A percentile compares a stretch with the other conserved stretches of the same genome.
phyloP scores from a whole-genome alignment of 2,329 filamentous ascomycete species.

The Exophiala bonariae region DNA sequence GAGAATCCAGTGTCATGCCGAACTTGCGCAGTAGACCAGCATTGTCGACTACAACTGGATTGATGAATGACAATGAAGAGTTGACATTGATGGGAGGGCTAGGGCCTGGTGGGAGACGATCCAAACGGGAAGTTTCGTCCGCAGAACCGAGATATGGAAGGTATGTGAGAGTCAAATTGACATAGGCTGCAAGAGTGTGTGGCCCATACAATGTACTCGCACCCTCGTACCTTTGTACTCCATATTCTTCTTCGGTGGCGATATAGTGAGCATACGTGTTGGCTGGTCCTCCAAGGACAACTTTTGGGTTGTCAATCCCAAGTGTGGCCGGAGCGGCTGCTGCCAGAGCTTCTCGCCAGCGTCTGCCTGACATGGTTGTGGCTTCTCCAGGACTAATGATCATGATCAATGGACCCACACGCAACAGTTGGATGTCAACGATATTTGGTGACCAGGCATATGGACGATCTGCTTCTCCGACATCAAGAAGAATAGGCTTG shows the following conservation, averaged over 20 bases:
- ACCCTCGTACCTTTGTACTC: conserved; percentile 89
- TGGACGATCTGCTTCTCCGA: conserved; percentile 74
- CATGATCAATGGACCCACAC: conserved; percentile 80
- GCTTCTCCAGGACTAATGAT: conserved; percentile 85
- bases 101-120: conserved; percentile 54
- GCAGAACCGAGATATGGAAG: conserved; percentile 61
- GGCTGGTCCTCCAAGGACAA: conserved; percentile 82
- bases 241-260: conserved; percentile 76
- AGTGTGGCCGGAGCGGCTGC: conserved; percentile 54
- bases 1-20: conserved; percentile 62
- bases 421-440: conserved; percentile 81
- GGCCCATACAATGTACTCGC: conserved; percentile 86
- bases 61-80: conserved; percentile 76
- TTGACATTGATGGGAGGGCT: conserved; percentile 76
- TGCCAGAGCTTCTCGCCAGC: conserved; percentile 74
- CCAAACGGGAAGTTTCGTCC: conserved; percentile 38
- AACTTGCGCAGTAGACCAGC: conserved; percentile 66
- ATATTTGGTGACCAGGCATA: conserved; percentile 91
- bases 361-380: conserved; percentile 86
- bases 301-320: conserved; percentile 60
- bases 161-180: conserved; percentile 77
- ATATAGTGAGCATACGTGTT: conserved; percentile 90
- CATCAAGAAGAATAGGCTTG: conserved; percentile 85
- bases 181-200: conserved; percentile 79
- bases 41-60: conserved; percentile 73